Evolutionary conservation across 2,329 filamentous ascomycete genomes (phyloP).

Genomic region (Berkeleyomyces rouxiae): DNA sequence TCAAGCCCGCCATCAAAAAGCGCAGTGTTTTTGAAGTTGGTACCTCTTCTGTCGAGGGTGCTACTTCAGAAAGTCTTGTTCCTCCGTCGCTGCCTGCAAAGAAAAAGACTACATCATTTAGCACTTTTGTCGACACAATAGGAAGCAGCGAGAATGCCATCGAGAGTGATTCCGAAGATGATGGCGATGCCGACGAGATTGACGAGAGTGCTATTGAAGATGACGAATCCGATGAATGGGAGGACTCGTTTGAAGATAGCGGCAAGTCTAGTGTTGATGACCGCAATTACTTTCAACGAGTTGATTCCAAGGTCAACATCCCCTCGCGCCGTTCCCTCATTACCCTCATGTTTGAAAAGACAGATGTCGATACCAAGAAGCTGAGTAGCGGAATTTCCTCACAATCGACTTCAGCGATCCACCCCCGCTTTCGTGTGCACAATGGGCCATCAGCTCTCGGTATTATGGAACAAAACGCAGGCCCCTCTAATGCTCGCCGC

Average conservation of each 20-base stretch:
- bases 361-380: slow-evolving; percentile 47
- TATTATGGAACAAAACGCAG: slow-evolving; percentile 11
- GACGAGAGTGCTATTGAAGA: slow-evolving; percentile 73
- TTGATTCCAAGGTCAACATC: slow-evolving; percentile 74
- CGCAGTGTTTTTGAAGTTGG: slow-evolving; percentile 35
- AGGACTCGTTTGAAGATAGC: slow-evolving; percentile 61
- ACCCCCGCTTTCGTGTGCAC: slow-evolving; percentile 38
- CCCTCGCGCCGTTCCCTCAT: slow-evolving; percentile 77
- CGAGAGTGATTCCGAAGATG: slow-evolving; percentile 34
- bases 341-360: slow-evolving; percentile 70
- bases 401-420: slow-evolving; percentile 51
- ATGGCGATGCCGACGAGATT: slow-evolving; percentile 50
- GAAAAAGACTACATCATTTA: slow-evolving; percentile 73
- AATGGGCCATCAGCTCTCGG: slow-evolving; percentile 19
- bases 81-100: slow-evolving; percentile 23
- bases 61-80: slow-evolving; percentile 33
- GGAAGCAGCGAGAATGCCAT: slow-evolving; percentile 42
- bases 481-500: slow-evolving; percentile 26
- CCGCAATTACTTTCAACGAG: slow-evolving; percentile 68
- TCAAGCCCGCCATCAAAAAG: slow-evolving; percentile 20
- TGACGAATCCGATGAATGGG: slow-evolving; percentile 43
- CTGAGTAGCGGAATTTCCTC: slow-evolving; percentile 48
- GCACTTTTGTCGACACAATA: slow-evolving; percentile 53
- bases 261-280: slow-evolving; percentile 71
- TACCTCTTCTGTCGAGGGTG: slow-evolving; percentile 59